A percentile compares a stretch with the other conserved stretches of the same genome.
phyloP scores from a whole-genome alignment of 1,284 basidiomycete species.

The Vanrija pseudolonga region DNA sequence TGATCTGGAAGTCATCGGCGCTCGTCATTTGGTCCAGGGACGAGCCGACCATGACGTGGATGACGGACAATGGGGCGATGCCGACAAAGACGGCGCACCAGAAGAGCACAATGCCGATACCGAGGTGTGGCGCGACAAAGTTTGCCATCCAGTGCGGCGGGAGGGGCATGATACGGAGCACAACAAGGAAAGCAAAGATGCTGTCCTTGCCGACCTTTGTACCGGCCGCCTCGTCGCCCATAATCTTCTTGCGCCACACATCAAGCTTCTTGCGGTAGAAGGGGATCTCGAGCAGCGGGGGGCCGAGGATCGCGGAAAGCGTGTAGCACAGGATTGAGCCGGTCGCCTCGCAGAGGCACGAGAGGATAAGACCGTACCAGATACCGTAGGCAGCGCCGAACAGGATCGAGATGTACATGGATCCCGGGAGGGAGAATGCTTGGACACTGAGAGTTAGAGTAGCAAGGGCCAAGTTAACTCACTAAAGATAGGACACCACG shows the following conservation, averaged over 20 bases:
- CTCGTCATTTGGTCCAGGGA: slow-evolving; percentile 93
- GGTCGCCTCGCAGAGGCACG: slow-evolving; percentile 84
- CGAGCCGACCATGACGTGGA: slow-evolving; percentile 92
- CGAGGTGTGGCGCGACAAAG: slow-evolving; percentile 86
- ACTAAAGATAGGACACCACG: slow-evolving; percentile 88
- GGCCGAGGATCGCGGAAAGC: slow-evolving; percentile 83
- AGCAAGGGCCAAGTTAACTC: slow-evolving; percentile 49
- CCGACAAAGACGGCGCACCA: slow-evolving; percentile 89
- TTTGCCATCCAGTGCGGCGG: slow-evolving; percentile 95
- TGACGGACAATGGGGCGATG: slow-evolving; percentile 84
- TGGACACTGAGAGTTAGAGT: slow-evolving; percentile 63
- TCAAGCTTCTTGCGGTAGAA: slow-evolving; percentile 58
- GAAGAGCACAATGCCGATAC: slow-evolving; percentile 77
- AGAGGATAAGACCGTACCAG: slow-evolving; percentile 80
- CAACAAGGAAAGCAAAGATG: slow-evolving; percentile 70
- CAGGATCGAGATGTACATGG: slow-evolving; percentile 96
- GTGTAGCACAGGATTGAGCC: slow-evolving; percentile 91
- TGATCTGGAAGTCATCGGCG: slow-evolving; percentile 83
- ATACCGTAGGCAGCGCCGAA: slow-evolving; percentile 96
- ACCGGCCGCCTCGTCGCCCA: slow-evolving; percentile 46
- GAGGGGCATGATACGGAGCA: slow-evolving; percentile 82
- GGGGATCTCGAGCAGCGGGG: slow-evolving; percentile 78
- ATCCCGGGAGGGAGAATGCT: slow-evolving; percentile 93
- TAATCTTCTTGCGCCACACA: slow-evolving; percentile 48
- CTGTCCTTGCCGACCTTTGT: slow-evolving; percentile 43